Evolutionary conservation across 2,329 filamentous ascomycete species (phyloP).

Genomic region (Xylariaceae sp.): DNA sequence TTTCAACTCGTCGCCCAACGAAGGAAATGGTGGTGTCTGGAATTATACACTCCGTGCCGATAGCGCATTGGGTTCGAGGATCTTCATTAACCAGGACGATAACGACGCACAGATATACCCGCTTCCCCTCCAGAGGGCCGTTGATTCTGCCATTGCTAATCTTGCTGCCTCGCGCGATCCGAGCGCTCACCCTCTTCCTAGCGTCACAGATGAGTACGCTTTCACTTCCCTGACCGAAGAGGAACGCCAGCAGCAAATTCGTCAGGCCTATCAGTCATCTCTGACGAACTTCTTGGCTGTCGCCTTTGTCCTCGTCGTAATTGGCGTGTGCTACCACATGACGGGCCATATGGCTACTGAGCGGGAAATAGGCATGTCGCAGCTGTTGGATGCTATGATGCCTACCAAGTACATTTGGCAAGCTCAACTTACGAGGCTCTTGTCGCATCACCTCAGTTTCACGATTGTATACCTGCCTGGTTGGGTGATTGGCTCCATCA

Average conservation of each 20-base stretch:
- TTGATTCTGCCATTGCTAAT: conserved; percentile 67
- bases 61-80: conserved; percentile 60
- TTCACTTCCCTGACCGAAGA: conserved; percentile 69
- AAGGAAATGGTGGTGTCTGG: conserved; percentile 66
- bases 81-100: conserved; percentile 58
- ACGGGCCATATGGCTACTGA: conserved; percentile 83
- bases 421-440: conserved; percentile 69
- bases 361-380: conserved; percentile 80
- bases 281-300: conserved; percentile 75
- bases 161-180: conserved; percentile 42
- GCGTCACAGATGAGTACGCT: conserved; percentile 61
- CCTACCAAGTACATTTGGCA: conserved; percentile 70
- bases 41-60: conserved; percentile 84
- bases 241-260: conserved; percentile 62
- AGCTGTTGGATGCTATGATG: conserved; percentile 89
- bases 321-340: conserved; percentile 81
- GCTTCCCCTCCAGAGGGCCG: conserved; percentile 72
- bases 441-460: conserved; percentile 77
- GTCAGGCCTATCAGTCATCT: conserved; percentile 64
- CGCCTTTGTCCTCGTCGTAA: conserved; percentile 72
- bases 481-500: conserved; percentile 72
- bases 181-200: conserved; percentile 36
- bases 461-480: conserved; percentile 74
- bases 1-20: conserved; percentile 69
- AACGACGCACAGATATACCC: conserved; percentile 77